These are phyloP conservation scores for Smithsoniella earleae DNA, from an alignment of 163 green algal species.

Conservation along the genomic window DNA sequence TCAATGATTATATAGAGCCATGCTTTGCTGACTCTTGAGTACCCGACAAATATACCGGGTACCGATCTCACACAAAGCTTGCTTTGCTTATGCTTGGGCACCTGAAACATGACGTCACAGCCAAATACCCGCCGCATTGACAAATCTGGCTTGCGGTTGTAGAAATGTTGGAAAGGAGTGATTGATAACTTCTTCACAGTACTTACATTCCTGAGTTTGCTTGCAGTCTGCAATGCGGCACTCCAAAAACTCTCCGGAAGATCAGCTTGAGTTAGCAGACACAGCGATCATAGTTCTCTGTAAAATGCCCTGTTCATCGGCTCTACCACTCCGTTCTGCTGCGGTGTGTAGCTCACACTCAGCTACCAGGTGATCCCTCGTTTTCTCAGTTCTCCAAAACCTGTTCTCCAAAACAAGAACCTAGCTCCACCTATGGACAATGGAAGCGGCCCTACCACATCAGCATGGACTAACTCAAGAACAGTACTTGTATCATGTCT, in stretches of 20 bases:
- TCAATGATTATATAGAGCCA: background rate
- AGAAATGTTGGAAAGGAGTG: background rate
- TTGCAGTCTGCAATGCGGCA: slow-evolving; percentile 1
- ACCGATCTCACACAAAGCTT: background rate
- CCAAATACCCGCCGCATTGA: background rate
- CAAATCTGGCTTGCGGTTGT: background rate
- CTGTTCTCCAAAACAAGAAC: background rate
- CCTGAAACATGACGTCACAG: background rate
- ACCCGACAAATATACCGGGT: background rate
- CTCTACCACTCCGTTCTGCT: background rate
- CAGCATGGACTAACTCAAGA: background rate
- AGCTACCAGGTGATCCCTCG: background rate
- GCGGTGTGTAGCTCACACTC: background rate
- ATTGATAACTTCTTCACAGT: no score
- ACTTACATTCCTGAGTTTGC: no score
- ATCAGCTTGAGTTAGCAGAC: background rate
- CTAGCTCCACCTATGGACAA: background rate
- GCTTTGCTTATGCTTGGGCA: background rate
- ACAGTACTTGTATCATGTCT: background rate
- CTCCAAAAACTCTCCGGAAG: background rate
- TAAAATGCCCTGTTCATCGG: background rate
- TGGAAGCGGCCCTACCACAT: background rate
- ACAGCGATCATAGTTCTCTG: background rate
- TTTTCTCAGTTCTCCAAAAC: no score
- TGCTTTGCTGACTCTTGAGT: background rate